Evolutionary conservation across 345 rosid genomes (phyloP), one percentile per base, ranked within the genome.

Genomic region (Eucalyptus erythrocorys): DNA sequence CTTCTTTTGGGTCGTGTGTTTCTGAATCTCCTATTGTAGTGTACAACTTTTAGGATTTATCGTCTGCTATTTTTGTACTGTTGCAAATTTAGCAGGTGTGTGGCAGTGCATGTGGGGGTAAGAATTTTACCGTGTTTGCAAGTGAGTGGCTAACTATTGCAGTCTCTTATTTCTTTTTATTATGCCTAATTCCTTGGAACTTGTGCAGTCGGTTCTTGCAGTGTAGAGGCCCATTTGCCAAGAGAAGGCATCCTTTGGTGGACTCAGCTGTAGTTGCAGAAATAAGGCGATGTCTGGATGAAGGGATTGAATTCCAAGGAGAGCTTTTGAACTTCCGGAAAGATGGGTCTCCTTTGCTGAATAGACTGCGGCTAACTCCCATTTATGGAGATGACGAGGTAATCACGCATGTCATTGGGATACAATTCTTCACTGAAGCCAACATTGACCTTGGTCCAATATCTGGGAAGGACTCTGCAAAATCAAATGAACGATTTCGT

Each of bases 201-300:
- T 84, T 43, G 68, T 92, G 90, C 98, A 96, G 97, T 92, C 96
- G 98, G 42, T 97, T 96, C 94, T 92, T 96, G 93, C 99, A 97
- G 90, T 97, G 95, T 91, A 93, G 98, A 93, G 98, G 99, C 61
- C 98, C 97, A 50, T 97, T 97, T 94, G 98, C 99, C 47, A 97
- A 97, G 91, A 92, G 98, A 91, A 94, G 98, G 91, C 99, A 97
- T 87, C 97, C 97, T 45, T 88, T 94, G 90, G 98, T 96, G 82
- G 99, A 96, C 89, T 95, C 99, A 40, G 81, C 94, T 1, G 93
- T 95, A 84, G 96, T 96, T 26, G 84, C 98, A n/a, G 95, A 97
- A 91, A 95, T 97, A 89, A 94, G 97, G 89, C 92, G 93, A 91
- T 97, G 98, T 94, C 94, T 97, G 32, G 97, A 93, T 13, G 93